These are phyloP conservation scores for Spinacia oleracea DNA, from an alignment of 179 eudicot species.

Conservation along the genomic window DNA sequence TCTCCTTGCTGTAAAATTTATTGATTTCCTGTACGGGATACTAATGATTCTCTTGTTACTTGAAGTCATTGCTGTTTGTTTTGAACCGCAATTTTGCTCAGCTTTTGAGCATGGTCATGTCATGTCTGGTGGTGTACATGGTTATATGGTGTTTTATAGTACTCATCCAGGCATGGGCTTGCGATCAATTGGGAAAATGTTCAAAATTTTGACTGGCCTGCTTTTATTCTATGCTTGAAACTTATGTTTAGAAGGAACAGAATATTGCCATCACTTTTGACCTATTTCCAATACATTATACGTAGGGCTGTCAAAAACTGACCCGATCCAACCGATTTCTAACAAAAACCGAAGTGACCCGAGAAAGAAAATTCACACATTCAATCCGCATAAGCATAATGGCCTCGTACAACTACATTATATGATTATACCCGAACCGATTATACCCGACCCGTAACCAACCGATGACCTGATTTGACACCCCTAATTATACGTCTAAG, in stretches of 20 bases:
- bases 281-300: not conserved
- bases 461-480: too few species aligned
- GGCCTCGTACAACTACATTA: too few species aligned
- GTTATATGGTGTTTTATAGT: not conserved
- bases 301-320: too few species aligned
- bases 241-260: not conserved
- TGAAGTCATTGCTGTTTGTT: not conserved
- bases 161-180: not conserved
- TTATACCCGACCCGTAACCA: too few species aligned
- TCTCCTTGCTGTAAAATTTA: not conserved
- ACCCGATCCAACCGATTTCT: too few species aligned
- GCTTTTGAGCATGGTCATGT: not conserved
- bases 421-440: too few species aligned
- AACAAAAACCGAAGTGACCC: too few species aligned
- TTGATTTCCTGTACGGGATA: not conserved
- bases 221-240: not conserved
- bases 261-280: not conserved
- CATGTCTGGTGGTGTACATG: not conserved
- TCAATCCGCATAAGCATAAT: too few species aligned
- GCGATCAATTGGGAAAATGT: not conserved
- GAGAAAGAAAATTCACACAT: too few species aligned
- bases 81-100: not conserved
- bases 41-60: not conserved
- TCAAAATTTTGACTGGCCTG: not conserved
- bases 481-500: too few species aligned